Percentiles rank a stretch among this genome's conserved stretches.
Conservation (phyloP, 1,139 yeast genomes). For the Ogataea hybrid region DNA sequence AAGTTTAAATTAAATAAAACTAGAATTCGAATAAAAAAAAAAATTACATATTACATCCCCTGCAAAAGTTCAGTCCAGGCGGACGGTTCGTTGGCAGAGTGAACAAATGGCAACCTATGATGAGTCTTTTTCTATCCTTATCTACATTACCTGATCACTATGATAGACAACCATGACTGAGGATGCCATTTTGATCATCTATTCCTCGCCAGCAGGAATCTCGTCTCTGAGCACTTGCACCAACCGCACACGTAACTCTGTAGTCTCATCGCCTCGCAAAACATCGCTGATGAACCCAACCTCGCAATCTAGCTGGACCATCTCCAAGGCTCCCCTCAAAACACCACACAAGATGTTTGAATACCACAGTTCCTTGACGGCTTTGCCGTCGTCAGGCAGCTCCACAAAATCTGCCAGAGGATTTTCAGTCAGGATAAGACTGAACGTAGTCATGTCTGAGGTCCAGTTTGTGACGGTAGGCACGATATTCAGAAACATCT, state of each 20-base stretch:
- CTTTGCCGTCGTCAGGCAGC: conserved; percentile 73
- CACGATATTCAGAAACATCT: conserved; percentile 77
- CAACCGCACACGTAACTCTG: conserved; percentile 76
- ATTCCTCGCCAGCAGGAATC: conserved; percentile 96
- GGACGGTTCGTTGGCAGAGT: conserved; percentile 2
- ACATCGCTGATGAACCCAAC: conserved; percentile 77
- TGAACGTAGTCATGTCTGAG: conserved; percentile 69
- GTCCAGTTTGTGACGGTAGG: conserved; percentile 77
- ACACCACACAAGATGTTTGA: conserved; percentile 90
- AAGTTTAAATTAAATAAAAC: background rate
- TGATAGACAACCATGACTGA: conserved; percentile 16
- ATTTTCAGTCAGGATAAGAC: conserved; percentile 73
- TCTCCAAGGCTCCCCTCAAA: conserved; percentile 84
- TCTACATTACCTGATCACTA: conserved; percentile 34
- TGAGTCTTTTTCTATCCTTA: conserved; percentile 28
- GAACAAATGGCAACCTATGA: conserved; percentile 13
- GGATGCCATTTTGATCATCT: conserved; percentile 1
- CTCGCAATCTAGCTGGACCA: conserved; percentile 94
- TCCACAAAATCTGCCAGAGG: conserved; percentile 96
- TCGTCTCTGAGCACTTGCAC: conserved; percentile 82
- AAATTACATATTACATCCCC: background rate
- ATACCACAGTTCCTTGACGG: conserved; percentile 81
- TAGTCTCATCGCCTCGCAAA: conserved; percentile 76
- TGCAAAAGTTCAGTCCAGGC: conserved; percentile 2
- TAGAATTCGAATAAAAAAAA: too few relatives aligned